A percentile compares a stretch with the other conserved stretches of the same genome.
These are phyloP conservation scores for Candida mattraensis DNA, from an alignment of 805 yeast genomes.

Conservation along the genomic window DNA sequence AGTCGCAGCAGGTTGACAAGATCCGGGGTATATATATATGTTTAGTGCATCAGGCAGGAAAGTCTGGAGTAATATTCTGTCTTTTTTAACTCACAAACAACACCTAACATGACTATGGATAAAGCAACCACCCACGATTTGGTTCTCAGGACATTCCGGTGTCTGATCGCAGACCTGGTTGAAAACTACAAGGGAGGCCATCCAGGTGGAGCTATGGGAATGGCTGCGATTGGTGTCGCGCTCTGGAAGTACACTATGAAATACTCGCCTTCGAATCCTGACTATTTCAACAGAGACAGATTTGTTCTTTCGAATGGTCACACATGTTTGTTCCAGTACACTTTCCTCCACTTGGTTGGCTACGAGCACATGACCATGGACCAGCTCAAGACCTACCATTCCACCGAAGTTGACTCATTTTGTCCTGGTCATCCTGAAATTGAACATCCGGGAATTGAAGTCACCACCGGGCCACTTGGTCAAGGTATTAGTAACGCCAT, in stretches of 20 bases:
- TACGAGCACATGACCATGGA: constrained; percentile 71
- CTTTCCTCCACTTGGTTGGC: constrained; percentile 82
- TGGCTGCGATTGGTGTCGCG: constrained; percentile 93
- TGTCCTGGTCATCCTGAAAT: constrained; percentile 98
- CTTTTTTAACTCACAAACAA: background rate
- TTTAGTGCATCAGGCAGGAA: too few species aligned
- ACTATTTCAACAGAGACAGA: constrained; percentile 93
- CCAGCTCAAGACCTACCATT: constrained; percentile 74
- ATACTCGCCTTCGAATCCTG: constrained; percentile 86
- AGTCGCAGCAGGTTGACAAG: too few species aligned
- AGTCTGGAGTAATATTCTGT: too few species aligned
- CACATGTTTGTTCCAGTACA: constrained; percentile 87
- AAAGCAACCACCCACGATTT: constrained; percentile 23
- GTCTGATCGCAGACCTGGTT: constrained; percentile 35
- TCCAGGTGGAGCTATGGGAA: constrained; percentile 98
- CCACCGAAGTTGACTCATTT: constrained; percentile 78
- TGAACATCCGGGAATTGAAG: constrained; percentile 91
- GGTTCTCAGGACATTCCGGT: constrained; percentile 33
- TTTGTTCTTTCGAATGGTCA: constrained; percentile 96
- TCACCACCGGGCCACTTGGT: constrained; percentile 98
- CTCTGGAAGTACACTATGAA: constrained; percentile 71
- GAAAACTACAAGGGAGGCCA: constrained; percentile 62
- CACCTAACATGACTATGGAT: constrained; percentile 22
- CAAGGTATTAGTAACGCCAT: constrained; percentile 96
- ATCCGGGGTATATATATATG: too few species aligned